phyloP scores from a whole-genome alignment of 495 filamentous ascomycete genomes.

The Neurospora sp. region DNA sequence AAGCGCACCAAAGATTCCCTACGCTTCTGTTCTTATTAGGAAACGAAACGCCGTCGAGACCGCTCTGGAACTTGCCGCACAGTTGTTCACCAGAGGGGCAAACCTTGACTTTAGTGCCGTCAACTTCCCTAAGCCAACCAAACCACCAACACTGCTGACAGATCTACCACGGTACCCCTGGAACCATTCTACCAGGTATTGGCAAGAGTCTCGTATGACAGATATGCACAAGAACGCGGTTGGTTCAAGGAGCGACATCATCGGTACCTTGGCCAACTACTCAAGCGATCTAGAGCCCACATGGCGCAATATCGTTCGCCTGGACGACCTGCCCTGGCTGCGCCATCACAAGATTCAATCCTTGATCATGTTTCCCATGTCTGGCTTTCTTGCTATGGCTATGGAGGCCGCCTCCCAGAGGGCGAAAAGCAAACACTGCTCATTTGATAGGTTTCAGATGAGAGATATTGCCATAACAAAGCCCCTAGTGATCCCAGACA shows the following conservation, averaged over 20 bases:
- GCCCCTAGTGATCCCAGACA: constrained; percentile 39
- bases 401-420: constrained; percentile 42
- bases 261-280: constrained; percentile 40
- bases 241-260: constrained; percentile 38
- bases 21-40: constrained; percentile 20
- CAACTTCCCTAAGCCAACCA: constrained; percentile 31
- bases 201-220: constrained; percentile 45
- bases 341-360: constrained; percentile 41
- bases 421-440: constrained; percentile 15
- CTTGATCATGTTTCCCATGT: constrained; percentile 49
- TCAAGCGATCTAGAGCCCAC: constrained; percentile 37
- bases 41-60: constrained; percentile 36
- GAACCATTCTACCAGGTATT: constrained; percentile 41
- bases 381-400: constrained; percentile 48
- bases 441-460: constrained; percentile 34
- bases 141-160: constrained; percentile 26
- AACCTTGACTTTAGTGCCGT: constrained; percentile 27
- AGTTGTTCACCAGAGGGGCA: constrained; percentile 36
- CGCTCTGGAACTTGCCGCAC: constrained; percentile 34
- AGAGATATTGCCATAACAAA: constrained; percentile 31
- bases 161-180: constrained; percentile 40
- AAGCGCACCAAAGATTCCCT: constrained; percentile 24
- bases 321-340: constrained; percentile 45
- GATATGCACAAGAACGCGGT: constrained; percentile 39
- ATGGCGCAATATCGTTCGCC: constrained; percentile 45